Evolutionary conservation across 768 basidiomycete species (phyloP), one percentile per base, ranked within the genome.

Genomic region (Mycena amicta): DNA sequence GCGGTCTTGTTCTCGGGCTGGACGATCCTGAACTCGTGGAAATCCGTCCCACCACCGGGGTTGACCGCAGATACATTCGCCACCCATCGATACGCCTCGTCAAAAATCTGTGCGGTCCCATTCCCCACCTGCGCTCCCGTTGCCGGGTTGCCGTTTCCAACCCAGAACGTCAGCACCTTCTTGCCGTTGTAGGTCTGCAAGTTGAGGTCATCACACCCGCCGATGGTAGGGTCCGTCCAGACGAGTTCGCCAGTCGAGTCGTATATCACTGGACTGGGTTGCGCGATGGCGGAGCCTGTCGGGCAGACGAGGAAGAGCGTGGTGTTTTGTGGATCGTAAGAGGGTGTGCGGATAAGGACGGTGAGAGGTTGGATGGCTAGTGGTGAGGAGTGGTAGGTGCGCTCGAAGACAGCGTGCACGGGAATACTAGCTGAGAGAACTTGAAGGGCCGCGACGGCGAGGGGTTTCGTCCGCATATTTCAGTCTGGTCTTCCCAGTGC

Each of bases 321-420:
- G 30, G 43, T 40, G 23, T 61, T 61, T n/a, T 61, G 29, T 26
- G 59, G 51, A 27, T 61, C 59, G 55, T 56, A 61, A n/a, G 16
- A 3, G 5, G 33, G 20, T 11, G 50, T 13, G 16, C 51, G 33
- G 23, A 40, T 22, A 27, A 56, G 55, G 25, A 61, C 40, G 20
- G 51, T 57, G 51, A 61, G 50, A 4, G 60, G 55, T 28, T 61
- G 52, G 15, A 61, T 54, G 4, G 47, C 60, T 2, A 57, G 47
- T 4, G 55, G 31, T 8, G 56, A 37, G 13, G 60, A 57, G 11
- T 54, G 51, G 23, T 53, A 57, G 16, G 52, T 61, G 1, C 8
- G 27, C 25, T 57, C 60, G 52, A 31, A 54, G 4, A 53, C 20
- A 1, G 55, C 59, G 30, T 15, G 8, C 1, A 28, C 50, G 12